Evolutionary conservation across 2,329 filamentous ascomycete genomes (phyloP), one percentile per base, ranked within the genome.

Genomic region (Periconia digitata): DNA sequence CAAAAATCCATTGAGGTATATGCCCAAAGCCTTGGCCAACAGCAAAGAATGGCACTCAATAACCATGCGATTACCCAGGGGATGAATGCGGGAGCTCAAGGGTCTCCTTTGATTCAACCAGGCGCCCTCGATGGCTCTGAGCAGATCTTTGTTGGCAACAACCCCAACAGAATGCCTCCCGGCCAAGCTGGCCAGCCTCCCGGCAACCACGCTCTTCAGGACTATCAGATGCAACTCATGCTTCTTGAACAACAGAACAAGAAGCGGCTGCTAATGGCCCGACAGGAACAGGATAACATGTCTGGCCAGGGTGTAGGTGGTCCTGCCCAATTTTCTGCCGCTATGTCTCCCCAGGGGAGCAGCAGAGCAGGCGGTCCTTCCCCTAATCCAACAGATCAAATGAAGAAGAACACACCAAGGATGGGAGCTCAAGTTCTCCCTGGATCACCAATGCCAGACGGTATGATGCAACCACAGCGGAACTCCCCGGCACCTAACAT

Each of bases 161-260:
- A 57, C 27, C 58, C 60, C 18, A 52, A 59, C 38, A 58, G 59
- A 63, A 87, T 86, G 64, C 83, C 86, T 51, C 86, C 91, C 59
- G 83, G 79, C 45, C 76, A 78, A 51, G 70, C 68, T 42, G 66
- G 72, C 51, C 64, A 77, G 72, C 53, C 79, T 73, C 59, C 79
- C 45, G 87, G 86, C 71, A 92, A 90, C 67, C 88, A 92, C 68
- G 89, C 89, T 18, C 78, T 92, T 39, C 88, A 92, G 71, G 89
- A 94, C 69, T 92, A 92, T 63, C 89, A 92, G 74, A 92, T 92
- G 88, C 89, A 92, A 69, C 74, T 92, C 66, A 92, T 92, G 89
- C 74, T 92, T 42, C 79, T 92, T 15, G 89, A 92, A 72, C 89
- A 92, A 72, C 88, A 92, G 72, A 92, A 92, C 62, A 92, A 92